Base-by-base conservation (phyloP, 768 basidiomycete genomes). In the Paxillus involutus region DNA sequence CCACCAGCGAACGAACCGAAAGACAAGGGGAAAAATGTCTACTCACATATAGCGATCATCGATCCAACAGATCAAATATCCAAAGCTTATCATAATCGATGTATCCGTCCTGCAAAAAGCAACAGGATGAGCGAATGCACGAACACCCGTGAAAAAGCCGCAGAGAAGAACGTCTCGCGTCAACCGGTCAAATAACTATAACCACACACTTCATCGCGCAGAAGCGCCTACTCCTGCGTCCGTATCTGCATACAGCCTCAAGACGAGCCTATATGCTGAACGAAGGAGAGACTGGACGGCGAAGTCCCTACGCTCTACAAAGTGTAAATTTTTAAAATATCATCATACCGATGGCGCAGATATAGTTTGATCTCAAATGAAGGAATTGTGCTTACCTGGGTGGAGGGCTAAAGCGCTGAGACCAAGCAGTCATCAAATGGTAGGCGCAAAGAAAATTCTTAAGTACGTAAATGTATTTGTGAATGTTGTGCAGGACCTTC, bases 181-280 rank as follows among this genome's bases (percentile, higher is more conserved):
- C n/a, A 32, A 12, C 45, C 47, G 67, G 54, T 70, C 68, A 70
- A 70, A 70, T 70, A 70, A 70, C 70, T 70, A 70, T 70, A 70
- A 70, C 69, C 68, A 59, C 65, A 62, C 60, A 32, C 57, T 55
- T 71, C 69, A 70, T 65, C 50, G 65, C 60, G 57, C 59, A 59
- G 70, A 71, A 70, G 64, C 69, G 70, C 53, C 69, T 57, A 62
- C 68, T n/a, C 65, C 70, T 60, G 53, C 69, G 48, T 62, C 70
- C 64, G 57, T 70, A 70, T 66, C 49, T 70, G 62, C 69, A 71
- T 57, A 59, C 62, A 70, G 17, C 59, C 68, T 64, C 69, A 70
- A 60, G 53, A 70, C 70, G 68, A 71, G 69, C 5, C 51, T 60
- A 49, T 59, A 66, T 64, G 68, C 69, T 71, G 64, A 59, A 68